phyloP scores from a whole-genome alignment of 495 filamentous ascomycete genomes.

The Neurospora sp. region DNA sequence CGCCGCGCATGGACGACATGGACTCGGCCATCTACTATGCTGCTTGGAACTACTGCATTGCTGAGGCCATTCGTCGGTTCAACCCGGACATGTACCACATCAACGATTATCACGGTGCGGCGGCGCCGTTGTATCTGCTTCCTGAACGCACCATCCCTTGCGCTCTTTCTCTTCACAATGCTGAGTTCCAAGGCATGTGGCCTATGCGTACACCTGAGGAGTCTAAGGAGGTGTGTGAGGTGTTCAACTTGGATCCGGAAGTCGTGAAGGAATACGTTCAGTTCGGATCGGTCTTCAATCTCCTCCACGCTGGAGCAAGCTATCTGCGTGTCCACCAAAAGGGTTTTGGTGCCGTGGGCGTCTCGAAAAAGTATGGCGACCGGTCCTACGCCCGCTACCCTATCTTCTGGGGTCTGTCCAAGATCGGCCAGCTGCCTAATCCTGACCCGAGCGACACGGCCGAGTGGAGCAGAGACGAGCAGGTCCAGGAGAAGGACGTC shows the following conservation, averaged over 20 bases:
- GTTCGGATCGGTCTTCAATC: constrained; percentile 57
- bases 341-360: constrained; percentile 64
- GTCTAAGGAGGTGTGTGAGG: constrained; percentile 52
- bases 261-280: constrained; percentile 46
- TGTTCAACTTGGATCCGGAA: constrained; percentile 49
- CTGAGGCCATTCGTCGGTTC: constrained; percentile 45
- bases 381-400: constrained; percentile 64
- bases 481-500: constrained; percentile 33
- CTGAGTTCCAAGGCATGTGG: constrained; percentile 67
- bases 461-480: constrained; percentile 45
- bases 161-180: constrained; percentile 42
- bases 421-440: constrained; percentile 60
- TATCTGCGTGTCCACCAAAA: constrained; percentile 62
- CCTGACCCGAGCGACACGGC: constrained; percentile 64
- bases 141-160: constrained; percentile 46
- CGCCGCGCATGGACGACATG: constrained; percentile 61
- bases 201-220: constrained; percentile 57
- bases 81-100: constrained; percentile 65
- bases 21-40: constrained; percentile 65
- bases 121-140: constrained; percentile 58
- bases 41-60: constrained; percentile 63
- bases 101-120: constrained; percentile 68
- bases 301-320: constrained; percentile 59
- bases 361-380: constrained; percentile 65
- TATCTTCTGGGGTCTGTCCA: constrained; percentile 65